Base-by-base conservation (phyloP, 2,329 filamentous ascomycete genomes). In the Calonectria pteridis region DNA sequence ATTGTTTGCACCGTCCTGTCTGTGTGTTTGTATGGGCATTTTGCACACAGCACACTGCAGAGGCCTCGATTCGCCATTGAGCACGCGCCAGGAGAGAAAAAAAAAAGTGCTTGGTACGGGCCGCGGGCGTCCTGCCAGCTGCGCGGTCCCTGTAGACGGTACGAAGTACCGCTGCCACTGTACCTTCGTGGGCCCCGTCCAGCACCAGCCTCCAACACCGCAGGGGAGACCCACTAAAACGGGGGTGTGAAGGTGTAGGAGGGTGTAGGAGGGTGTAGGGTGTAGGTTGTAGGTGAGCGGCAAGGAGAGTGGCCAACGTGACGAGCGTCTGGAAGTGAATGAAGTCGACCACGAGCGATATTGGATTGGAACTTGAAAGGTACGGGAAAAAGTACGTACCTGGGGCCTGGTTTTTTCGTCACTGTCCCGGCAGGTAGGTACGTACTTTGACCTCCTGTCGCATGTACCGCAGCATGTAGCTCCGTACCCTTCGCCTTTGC, bases 251-350 rank as follows among this genome's bases (percentile, higher is more conserved):
- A 65, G 58, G 50, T 65, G 58, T 49, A 55, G 67, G 43, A 46
- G 43, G 43, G 43, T 46, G 43, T 46, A 46, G 58, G 26, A 65
- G 50, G 59, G 59, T 68, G 59, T 69, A 59, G 50, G 31, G 10
- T n/a, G 55, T 40, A 35, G 58, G 37, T 37, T 67, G 59, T 62
- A 71, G 71, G 71, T 71, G 71, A 73, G 71, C 67, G 66, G 62
- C 50, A 67, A 62, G 62, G 62, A 73, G 71, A 73, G 71, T 73
- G 71, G 63, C 67, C 67, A 71, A 63, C 67, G 71, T 70, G 71
- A 73, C 71, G 53, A 37, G 63, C 55, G 58, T 73, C 71, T 66
- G 58, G 64, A 58, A 53, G 29, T 64, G 66, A 73, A 72, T 53
- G 65, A 67, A 67, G 51, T 66, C 65, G 66, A 58, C 65, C 59